phyloP scores from a whole-genome alignment of 805 yeast genomes.

The Ogataea zsoltii region DNA sequence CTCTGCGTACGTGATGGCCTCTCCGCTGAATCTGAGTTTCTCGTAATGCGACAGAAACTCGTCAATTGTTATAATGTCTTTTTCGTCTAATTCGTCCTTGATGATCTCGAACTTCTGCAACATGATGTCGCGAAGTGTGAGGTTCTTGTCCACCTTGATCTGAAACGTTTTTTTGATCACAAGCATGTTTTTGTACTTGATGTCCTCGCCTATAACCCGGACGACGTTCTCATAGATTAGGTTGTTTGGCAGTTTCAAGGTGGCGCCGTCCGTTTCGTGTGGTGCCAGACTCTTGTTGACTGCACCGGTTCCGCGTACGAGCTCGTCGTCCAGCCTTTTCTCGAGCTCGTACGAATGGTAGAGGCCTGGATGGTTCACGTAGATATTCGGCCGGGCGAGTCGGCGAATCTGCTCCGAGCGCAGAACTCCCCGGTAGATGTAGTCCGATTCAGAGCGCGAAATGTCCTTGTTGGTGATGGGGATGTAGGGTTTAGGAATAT shows the following conservation, averaged over 20 bases:
- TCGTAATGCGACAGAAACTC: slow-evolving; percentile 61
- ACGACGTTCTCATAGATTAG: slow-evolving; percentile 54
- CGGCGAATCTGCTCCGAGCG: slow-evolving; percentile 43
- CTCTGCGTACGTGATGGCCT: slow-evolving; percentile 55
- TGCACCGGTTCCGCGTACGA: slow-evolving; percentile 1
- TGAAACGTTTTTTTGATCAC: slow-evolving; percentile 20
- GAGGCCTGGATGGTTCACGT: slow-evolving; percentile 53
- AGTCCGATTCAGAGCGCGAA: slow-evolving; percentile 44
- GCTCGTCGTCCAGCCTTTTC: slow-evolving; percentile 1
- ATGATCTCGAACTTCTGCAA: slow-evolving; percentile 26
- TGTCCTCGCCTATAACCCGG: slow-evolving; percentile 58
- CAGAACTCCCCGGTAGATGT: slow-evolving; percentile 41
- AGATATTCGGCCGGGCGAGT: slow-evolving; percentile 43
- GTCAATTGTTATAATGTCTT: slow-evolving; percentile 16
- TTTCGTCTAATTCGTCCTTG: slow-evolving; percentile 6
- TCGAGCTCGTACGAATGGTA: slow-evolving; percentile 25
- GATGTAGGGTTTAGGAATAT: slow-evolving; percentile 77
- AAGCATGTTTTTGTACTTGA: slow-evolving; percentile 43
- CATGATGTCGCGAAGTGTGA: slow-evolving; percentile 31
- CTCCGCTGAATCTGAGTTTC: slow-evolving; percentile 63
- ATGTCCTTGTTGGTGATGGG: slow-evolving; percentile 65
- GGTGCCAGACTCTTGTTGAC: no score
- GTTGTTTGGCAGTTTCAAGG: slow-evolving; percentile 26
- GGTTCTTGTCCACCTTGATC: slow-evolving; percentile 21
- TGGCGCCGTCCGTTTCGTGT: no score